Conservation (phyloP, 2,329 filamentous ascomycete species). For the Claviceps spartinae region DNA sequence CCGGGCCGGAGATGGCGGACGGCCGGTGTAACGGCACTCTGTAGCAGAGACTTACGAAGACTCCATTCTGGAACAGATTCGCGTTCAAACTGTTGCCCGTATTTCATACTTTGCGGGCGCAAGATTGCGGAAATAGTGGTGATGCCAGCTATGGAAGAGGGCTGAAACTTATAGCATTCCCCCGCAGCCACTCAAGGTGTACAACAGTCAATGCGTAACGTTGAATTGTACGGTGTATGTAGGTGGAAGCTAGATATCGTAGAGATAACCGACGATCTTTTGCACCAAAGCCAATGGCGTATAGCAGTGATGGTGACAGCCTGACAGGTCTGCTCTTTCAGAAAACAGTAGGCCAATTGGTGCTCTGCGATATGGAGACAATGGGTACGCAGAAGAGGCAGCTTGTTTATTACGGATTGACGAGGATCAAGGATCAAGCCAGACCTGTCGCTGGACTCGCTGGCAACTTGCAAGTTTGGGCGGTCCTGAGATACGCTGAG, state of each 20-base stretch:
- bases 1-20: neutral
- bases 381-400: neutral
- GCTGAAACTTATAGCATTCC: neutral
- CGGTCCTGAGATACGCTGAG: neutral
- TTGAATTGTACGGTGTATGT: no score
- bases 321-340: neutral
- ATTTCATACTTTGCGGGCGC: conserved; percentile 21
- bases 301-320: neutral
- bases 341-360: neutral
- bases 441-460: neutral
- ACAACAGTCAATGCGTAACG: neutral
- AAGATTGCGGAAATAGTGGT: neutral
- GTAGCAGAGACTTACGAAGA: conserved; percentile 40
- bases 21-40: neutral
- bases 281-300: neutral
- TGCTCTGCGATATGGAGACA: neutral
- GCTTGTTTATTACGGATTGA: no score
- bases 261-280: neutral
- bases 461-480: neutral
- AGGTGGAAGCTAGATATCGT: neutral
- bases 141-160: neutral
- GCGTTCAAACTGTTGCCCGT: conserved; percentile 46
- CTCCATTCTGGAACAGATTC: conserved; percentile 75
- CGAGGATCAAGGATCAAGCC: neutral
- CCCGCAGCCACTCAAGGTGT: neutral